Evolutionary conservation across 805 yeast species (phyloP), one percentile per base, ranked within the genome.

Genomic region (Saccharomyces jurei): DNA sequence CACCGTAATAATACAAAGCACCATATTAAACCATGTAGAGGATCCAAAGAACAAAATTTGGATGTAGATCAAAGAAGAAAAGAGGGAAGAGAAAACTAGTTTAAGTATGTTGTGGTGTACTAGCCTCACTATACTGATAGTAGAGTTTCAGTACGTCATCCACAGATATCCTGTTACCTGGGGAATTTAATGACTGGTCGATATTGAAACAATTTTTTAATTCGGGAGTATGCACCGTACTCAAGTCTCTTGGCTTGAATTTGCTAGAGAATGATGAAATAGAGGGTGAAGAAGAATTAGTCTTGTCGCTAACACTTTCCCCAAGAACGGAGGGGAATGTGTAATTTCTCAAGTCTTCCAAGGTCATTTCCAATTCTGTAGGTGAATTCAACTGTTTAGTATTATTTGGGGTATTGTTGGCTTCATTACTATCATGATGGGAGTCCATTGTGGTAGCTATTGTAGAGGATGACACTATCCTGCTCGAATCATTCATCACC

Each of bases 101-200:
- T n/a, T 31, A 46, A n/a, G 49, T 46, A 22, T 46, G 22, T 46
- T n/a, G 29, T 4, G 65, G 62, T 14, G 66, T 58, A 48, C 61
- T 60, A 21, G 55, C 54, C n/a, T 60, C 62, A 56, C 67, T 63
- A 5, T 62, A 55, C 29, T 58, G 63, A 26, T 66, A 60, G 44
- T 68, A 68, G 52, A 67, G 67, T 46, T 60, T 54, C 3, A 67
- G 57, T 11, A 68, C 61, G 50, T 68, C 72, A 54, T 66, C 72
- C 3, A 67, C 61, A 10, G 69, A 65, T 32, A 58, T 58, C 31
- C 66, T 58, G 5, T 62, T 60, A 17, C 56, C 57, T 28, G 63
- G 60, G 2, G 62, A 55, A n/a, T 58, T 60, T 14, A 50, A 17
- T 26, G 50, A 52, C 11, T 54, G 51, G 14, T 50, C 50, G 2